These are phyloP conservation scores for Heterobasidion parviporum DNA, from an alignment of 1,284 basidiomycete species.

Conservation along the genomic window DNA sequence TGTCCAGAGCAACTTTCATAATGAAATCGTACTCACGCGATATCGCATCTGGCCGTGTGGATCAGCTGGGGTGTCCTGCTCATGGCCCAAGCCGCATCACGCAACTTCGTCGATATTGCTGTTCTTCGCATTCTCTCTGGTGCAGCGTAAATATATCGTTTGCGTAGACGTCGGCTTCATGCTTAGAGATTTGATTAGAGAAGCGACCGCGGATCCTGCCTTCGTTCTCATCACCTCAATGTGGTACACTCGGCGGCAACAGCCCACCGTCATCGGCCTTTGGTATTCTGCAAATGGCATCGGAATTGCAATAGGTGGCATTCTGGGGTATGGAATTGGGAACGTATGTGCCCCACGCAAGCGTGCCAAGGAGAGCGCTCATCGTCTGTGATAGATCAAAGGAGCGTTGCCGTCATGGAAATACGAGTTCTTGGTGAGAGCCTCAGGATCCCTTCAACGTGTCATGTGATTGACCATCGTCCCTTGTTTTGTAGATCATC, in stretches of 20 bases:
- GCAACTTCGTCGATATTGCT: constrained; percentile 31
- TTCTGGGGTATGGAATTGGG: constrained; percentile 22
- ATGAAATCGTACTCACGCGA: too few relatives aligned
- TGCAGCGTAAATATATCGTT: constrained; percentile 10
- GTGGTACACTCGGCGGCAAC: constrained; percentile 34
- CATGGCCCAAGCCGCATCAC: constrained; percentile 32
- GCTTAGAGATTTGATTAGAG: constrained; percentile 6
- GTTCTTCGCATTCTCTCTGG: constrained; percentile 35
- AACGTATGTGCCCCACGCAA: constrained; percentile 2
- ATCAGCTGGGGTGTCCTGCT: constrained; percentile 30
- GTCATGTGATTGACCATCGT: background rate
- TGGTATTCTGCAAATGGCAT: constrained; percentile 23
- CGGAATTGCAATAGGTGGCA: constrained; percentile 20
- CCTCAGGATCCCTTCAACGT: background rate
- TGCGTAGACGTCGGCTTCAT: too few relatives aligned
- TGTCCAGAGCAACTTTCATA: too few relatives aligned
- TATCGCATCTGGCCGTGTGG: too few relatives aligned
- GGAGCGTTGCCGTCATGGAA: background rate
- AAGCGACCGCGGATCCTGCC: constrained; percentile 27
- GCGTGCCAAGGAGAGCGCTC: constrained; percentile 11
- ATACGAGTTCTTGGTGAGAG: background rate
- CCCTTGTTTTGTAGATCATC: constrained; percentile 14
- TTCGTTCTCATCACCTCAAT: constrained; percentile 31
- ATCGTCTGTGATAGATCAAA: background rate
- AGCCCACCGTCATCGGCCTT: constrained; percentile 27